Conservation (phyloP, 148 eudicot genomes). For the Tetragonia tetragonoides region DNA sequence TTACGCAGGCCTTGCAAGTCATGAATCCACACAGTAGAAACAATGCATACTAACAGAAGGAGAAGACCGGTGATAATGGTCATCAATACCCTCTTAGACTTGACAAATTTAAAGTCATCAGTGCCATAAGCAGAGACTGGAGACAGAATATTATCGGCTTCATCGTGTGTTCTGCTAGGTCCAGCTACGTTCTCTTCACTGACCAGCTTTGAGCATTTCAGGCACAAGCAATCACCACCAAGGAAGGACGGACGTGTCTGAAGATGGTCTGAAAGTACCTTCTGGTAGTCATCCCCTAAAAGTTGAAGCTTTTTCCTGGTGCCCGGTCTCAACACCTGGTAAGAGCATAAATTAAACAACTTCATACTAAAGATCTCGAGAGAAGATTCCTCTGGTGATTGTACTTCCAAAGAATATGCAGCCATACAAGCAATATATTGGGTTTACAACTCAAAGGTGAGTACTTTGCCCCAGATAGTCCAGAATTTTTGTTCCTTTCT, state of each 20-base stretch:
- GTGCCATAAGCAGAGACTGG: constrained; percentile 9
- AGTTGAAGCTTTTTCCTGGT: constrained; percentile 50
- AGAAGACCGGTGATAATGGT: constrained; percentile 32
- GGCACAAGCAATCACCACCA: constrained; percentile 57
- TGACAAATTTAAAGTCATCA: constrained; percentile 22
- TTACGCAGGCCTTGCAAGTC: constrained; percentile 15
- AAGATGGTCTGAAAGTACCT: constrained; percentile 41
- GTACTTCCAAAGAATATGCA: background rate
- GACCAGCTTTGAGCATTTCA: constrained; percentile 32
- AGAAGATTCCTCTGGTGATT: background rate
- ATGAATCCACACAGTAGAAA: constrained; percentile 14
- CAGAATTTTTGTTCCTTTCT: background rate
- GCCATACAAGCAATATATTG: too few species aligned
- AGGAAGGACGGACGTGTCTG: constrained; percentile 47
- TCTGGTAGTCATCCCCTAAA: constrained; percentile 42
- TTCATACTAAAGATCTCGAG: background rate
- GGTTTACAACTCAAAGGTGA: background rate
- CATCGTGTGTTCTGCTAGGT: constrained; percentile 6
- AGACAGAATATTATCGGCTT: constrained; percentile 6
- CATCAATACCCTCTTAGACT: constrained; percentile 28
- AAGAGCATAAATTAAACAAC: constrained; percentile 4
- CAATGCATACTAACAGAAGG: constrained; percentile 25
- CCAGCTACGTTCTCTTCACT: constrained; percentile 13
- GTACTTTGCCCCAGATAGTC: background rate
- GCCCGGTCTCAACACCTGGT: constrained; percentile 60